Conservation (phyloP, 2,329 filamentous ascomycete species). For the Aspergillus puulaauensis region DNA sequence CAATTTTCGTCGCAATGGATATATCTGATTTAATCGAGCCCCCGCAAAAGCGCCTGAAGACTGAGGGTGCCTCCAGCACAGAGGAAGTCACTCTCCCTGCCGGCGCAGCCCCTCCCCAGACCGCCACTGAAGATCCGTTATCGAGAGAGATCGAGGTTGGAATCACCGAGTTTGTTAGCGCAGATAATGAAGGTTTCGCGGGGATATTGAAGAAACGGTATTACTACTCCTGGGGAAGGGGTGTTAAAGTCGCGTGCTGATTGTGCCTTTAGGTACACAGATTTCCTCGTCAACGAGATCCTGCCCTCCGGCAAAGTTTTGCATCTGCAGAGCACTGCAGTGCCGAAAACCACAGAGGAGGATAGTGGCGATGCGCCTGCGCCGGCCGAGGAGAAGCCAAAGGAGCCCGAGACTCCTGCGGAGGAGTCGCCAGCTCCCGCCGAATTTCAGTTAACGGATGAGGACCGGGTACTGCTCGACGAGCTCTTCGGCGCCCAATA, state of each 20-base stretch:
- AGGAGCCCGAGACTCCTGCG: conserved; percentile 12
- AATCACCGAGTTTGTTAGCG: conserved; percentile 63
- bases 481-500: conserved; percentile 53
- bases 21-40: conserved; percentile 32
- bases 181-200: conserved; percentile 58
- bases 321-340: conserved; percentile 60
- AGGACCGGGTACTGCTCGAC: conserved; percentile 46
- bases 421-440: conserved; percentile 18
- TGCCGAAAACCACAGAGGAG: conserved; percentile 19
- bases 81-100: conserved; percentile 18
- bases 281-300: conserved; percentile 92
- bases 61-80: conserved; percentile 20
- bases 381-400: conserved; percentile 10
- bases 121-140: conserved; percentile 27
- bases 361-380: conserved; percentile 10
- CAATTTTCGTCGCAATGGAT: conserved; percentile 26
- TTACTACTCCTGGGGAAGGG: not conserved
- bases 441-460: conserved; percentile 39
- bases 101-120: conserved; percentile 12
- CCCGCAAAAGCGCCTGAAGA: conserved; percentile 39
- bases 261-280: conserved; percentile 66
- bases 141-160: conserved; percentile 52
- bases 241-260: not conserved
- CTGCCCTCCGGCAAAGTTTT: conserved; percentile 71
- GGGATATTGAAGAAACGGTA: conserved; percentile 68